Evolutionary conservation across 2,329 filamentous ascomycete genomes (phyloP).

Genomic region (Venturia asperata): DNA sequence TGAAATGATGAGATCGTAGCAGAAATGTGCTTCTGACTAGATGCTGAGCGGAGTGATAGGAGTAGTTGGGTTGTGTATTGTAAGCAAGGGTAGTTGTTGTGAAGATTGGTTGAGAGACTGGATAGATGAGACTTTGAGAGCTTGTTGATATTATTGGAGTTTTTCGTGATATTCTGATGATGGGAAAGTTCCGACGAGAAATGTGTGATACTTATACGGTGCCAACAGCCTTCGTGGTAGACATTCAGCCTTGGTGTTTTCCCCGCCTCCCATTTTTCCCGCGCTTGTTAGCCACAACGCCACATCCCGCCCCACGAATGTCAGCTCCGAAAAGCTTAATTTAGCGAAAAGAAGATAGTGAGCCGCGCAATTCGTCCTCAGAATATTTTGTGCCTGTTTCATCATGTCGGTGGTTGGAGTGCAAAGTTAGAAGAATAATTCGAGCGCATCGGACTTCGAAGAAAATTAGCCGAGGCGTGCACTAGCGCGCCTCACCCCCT

Average conservation of each 20-base stretch:
- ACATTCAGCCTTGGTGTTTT: slow-evolving; percentile 3
- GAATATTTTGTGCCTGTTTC: not conserved
- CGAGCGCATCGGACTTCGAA: not conserved
- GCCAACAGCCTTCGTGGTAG: not conserved
- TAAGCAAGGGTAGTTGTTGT: not conserved
- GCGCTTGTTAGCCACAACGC: slow-evolving; percentile 4
- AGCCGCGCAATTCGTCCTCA: not conserved
- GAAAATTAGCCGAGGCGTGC: not conserved
- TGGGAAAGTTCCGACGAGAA: not conserved
- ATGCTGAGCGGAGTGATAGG: not conserved
- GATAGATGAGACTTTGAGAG: not conserved
- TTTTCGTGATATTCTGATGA: not conserved
- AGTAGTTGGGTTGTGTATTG: not conserved
- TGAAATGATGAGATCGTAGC: not conserved
- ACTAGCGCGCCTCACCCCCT: not conserved
- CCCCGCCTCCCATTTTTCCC: not conserved
- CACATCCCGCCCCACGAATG: slow-evolving; percentile 9
- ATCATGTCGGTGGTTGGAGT: not conserved
- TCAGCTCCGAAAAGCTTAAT: not conserved
- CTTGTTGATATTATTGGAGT: not conserved
- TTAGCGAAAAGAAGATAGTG: not conserved
- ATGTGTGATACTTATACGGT: slow-evolving; percentile 3
- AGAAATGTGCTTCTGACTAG: not conserved
- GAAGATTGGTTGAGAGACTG: not conserved
- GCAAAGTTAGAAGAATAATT: not conserved